phyloP scores from a whole-genome alignment of 331 rosid genomes.

The Arachis monticola region DNA sequence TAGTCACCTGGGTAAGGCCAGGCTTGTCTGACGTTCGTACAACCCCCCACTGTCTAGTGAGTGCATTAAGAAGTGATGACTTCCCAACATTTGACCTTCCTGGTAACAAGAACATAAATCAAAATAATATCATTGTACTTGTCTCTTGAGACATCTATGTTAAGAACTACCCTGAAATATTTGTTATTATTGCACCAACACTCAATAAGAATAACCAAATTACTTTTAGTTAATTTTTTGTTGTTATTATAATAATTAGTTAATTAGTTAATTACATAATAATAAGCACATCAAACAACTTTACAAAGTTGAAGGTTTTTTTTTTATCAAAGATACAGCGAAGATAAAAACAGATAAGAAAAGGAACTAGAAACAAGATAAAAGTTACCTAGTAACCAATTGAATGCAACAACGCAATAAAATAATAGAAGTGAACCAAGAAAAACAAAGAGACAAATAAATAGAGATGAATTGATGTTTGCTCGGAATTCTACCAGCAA shows the following conservation, averaged over 20 bases:
- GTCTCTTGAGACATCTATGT: conserved; percentile 24
- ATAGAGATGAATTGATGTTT: background rate
- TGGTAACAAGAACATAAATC: conserved; percentile 44
- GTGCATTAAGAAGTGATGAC: conserved; percentile 91
- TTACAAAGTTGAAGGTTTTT: background rate
- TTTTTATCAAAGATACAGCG: background rate
- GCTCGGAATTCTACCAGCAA: conserved; percentile 69
- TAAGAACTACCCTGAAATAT: background rate
- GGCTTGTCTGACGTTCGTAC: conserved; percentile 90
- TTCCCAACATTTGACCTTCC: conserved; percentile 98
- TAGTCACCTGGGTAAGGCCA: conserved; percentile 87
- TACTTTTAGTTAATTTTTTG: background rate
- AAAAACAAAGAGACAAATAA: conserved; percentile 21
- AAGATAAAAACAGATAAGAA: conserved; percentile 1
- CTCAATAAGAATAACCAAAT: background rate
- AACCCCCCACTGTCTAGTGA: conserved; percentile 96
- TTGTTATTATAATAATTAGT: background rate
- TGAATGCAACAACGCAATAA: conserved; percentile 4
- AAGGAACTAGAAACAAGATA: conserved; percentile 16
- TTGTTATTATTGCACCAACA: background rate
- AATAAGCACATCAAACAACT: background rate
- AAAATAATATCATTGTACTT: conserved; percentile 12
- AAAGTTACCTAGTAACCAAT: background rate
- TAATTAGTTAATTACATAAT: no score
- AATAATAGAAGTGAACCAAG: conserved; percentile 19